These are phyloP conservation scores for Trichoderma sp. DNA, from an alignment of 2,329 filamentous ascomycete species.

Conservation along the genomic window DNA sequence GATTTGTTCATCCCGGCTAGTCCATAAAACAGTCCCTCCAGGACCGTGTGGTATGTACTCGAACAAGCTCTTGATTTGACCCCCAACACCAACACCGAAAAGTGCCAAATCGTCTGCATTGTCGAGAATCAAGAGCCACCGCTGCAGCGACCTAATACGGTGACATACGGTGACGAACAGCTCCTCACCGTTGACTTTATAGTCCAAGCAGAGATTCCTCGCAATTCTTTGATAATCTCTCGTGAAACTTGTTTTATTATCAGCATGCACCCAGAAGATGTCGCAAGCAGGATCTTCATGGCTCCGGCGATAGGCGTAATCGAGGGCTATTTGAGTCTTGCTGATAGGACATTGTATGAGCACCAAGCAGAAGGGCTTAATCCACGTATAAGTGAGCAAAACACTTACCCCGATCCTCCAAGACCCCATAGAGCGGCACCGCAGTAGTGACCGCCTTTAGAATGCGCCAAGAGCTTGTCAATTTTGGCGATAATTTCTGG, in stretches of 20 bases:
- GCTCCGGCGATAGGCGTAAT: not conserved
- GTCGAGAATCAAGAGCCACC: not conserved
- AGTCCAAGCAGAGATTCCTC: not conserved
- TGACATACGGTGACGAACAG: fast-evolving
- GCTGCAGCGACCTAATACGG: not conserved
- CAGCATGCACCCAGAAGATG: not conserved
- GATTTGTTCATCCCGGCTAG: not conserved
- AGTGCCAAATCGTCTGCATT: not conserved
- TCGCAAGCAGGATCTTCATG: not conserved
- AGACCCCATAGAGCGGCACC: not conserved
- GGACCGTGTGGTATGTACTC: not conserved
- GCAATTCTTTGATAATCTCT: not conserved
- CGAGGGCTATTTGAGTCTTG: not conserved
- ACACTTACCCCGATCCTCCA: not conserved
- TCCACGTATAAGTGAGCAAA: not conserved
- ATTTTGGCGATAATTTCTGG: not conserved
- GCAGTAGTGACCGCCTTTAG: not conserved
- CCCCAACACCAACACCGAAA: fast-evolving
- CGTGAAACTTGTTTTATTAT: not conserved
- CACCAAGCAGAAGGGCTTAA: too few species aligned
- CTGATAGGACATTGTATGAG: not conserved
- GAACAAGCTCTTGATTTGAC: not conserved
- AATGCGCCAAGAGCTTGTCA: not conserved
- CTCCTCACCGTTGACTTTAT: not conserved
- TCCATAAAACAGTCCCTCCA: not conserved